Evolutionary conservation across 192 early-diverging fungal species (phyloP), one percentile per base, ranked within the genome.

Genomic region (Coemansia brasiliensis): DNA sequence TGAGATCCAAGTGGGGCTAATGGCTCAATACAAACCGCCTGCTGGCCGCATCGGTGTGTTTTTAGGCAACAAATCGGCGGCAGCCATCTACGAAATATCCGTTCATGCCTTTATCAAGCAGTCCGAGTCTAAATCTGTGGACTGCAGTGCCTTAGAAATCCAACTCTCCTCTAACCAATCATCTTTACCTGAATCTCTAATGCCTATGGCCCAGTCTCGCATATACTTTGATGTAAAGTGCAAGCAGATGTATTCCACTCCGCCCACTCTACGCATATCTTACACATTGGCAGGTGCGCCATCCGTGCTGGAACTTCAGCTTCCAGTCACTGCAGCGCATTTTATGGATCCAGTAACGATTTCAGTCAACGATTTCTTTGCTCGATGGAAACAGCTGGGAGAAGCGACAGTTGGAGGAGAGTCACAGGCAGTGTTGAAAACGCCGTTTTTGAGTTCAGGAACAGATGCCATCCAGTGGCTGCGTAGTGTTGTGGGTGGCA

Each of bases 371-470:
- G 91, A 92, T 59, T 99, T 95, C 67, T 94, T 98, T 61, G 68
- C 78, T 10, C 82, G 96, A 16, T 99, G 97, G 97, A 88, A 88
- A 67, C 96, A 98, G 77, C 90, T 99, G 71, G 94, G 94, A 22
- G 94, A 92, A 0, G 69, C 91, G 1, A 87, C 85, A 3, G 63
- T 59, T 39, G 10, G 26, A 1, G 82, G 92, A 20, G 96, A 99
- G 61, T 77, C 74, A 16, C 92, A 95, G 74, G 35, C 39, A 10
- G 69, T 81, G 8, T 10, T 76, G 10, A 61, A 63, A 42, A 67
- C 74, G 49, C 57, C 65, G 52, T 72, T 69, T 42, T 29, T 72
- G 48, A 25, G 25, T 1, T 41, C 63, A 17, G 70, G 61, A 22
- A 45, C 55, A 1, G 49, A 45, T 0, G 74, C 69, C 18, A 81